Evolutionary conservation across 768 basidiomycete species (phyloP).

Genomic region (Tricholoma sp.): DNA sequence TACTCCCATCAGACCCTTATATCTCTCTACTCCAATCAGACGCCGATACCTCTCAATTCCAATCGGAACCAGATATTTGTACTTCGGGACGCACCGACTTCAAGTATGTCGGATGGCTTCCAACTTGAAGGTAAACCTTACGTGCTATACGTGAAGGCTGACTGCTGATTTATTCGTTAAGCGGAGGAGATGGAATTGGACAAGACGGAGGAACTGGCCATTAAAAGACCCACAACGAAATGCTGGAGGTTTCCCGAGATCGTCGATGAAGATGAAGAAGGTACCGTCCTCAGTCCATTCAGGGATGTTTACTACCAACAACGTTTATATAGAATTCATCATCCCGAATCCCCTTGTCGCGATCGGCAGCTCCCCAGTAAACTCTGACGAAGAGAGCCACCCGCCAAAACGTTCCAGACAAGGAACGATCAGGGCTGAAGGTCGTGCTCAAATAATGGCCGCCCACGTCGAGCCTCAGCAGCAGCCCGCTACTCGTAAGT

Average conservation of each 20-base stretch:
- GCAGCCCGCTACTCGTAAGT: too few relatives aligned
- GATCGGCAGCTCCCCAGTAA: too few relatives aligned
- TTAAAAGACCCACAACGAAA: background rate
- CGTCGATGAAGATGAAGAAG: background rate
- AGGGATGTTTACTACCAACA: too few relatives aligned
- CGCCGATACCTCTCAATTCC: too few relatives aligned
- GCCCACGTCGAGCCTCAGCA: too few relatives aligned
- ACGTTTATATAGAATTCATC: too few relatives aligned
- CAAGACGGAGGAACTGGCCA: background rate
- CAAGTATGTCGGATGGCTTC: background rate
- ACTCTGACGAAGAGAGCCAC: too few relatives aligned
- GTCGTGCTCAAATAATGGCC: background rate
- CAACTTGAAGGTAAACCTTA: background rate
- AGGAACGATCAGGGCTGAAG: slow-evolving; percentile 2
- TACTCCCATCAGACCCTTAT: too few relatives aligned
- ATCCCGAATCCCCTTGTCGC: too few relatives aligned
- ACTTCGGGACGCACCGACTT: background rate
- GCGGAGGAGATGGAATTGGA: background rate
- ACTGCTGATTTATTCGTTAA: background rate
- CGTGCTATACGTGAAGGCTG: background rate
- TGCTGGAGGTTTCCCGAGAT: background rate
- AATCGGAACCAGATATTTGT: too few relatives aligned
- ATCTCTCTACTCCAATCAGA: too few relatives aligned
- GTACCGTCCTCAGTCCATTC: background rate
- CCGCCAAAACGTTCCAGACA: background rate